Base-by-base conservation (phyloP, 768 basidiomycete genomes). In the Epithele typhae region DNA sequence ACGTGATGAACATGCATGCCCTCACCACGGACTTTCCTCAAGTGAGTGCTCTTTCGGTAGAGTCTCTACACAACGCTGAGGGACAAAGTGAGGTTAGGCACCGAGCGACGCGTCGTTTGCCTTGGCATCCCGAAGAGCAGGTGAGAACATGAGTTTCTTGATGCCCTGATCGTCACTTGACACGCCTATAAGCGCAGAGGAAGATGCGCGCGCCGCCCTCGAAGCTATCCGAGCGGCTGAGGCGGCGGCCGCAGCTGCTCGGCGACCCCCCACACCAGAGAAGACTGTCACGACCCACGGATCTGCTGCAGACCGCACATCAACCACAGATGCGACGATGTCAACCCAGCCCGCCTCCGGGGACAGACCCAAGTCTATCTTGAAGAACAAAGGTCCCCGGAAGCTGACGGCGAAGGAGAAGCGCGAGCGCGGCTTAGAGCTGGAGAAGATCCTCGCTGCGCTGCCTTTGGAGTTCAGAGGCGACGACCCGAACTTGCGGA, bases 21-120 rank as follows among this genome's bases (percentile, higher is more conserved):
- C 76, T 95, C 46, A 92, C 92, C n/a, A 83, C 83, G 0, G 93
- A 96, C 61, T 96, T 92, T 92, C 81, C 79, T 1, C 86, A 93
- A 75, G 91, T 52, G 51, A 37, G 14, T n/a, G 19, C 84, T 51
- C 48, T 25, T 17, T 12, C 3, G n/a, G 18, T 25, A 21, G 18
- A 19, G 22, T n/a, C n/a, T n/a, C n/a, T n/a, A n/a, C n/a, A n/a
- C n/a, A n/a, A n/a, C n/a, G n/a, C n/a, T n/a, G n/a, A n/a, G 27
- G 27, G 27, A 30, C 14, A 14, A 14, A 9, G 9, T 32, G 24
- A 9, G 15, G 9, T 11, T n/a, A 62, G 59, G 61, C 59, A 21
- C 48, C 45, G 10, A 45, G 49, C n/a, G 45, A 54, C 19, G 49
- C 51, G 35, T 58, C 54, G 21, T 52, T 48, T 30, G 34, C 27